Conservation (phyloP, 176 grass and related monocot genomes). For the Zea mays region Zm-B73-REFERENCE-NAM-5.0 NC_050103.1:1628001-1628500, state of each 20-base stretch:
- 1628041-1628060: constrained; percentile 10
- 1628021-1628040: neutral
- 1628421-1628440: neutral
- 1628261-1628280: neutral
- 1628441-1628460: constrained; percentile 2
- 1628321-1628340: neutral
- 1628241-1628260: neutral
- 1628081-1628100: constrained; percentile 23
- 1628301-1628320: neutral
- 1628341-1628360: neutral
- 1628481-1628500: neutral
- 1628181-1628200: neutral
- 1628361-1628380: neutral
- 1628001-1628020: neutral
- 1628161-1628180: neutral
- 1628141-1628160: neutral
- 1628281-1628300: neutral
- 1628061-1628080: neutral
- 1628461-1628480: neutral
- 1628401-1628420: neutral
- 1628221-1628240: constrained; percentile 17
- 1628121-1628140: constrained; percentile 9
- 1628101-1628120: neutral
- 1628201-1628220: neutral
- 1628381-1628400: neutral